Conservation (phyloP, 768 basidiomycete genomes). For the Leucosporidium scottii region DNA sequence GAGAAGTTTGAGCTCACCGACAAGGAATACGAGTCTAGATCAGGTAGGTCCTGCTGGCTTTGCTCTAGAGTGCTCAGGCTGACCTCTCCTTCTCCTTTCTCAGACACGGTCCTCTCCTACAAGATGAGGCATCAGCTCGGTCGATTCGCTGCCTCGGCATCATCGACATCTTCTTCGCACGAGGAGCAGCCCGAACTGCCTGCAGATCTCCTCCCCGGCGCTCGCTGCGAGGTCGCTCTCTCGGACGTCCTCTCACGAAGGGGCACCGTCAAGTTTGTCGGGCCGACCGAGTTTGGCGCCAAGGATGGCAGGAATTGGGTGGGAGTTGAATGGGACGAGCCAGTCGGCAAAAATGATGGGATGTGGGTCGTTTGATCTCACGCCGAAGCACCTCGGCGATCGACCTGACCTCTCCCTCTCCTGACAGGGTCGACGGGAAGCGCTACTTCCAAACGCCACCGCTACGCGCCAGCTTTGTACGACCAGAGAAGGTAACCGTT, state of each 20-base stretch:
- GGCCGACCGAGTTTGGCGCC: slow-evolving; percentile 65
- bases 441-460: slow-evolving; percentile 74
- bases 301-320: slow-evolving; percentile 64
- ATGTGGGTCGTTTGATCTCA: slow-evolving; percentile 54
- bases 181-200: not conserved
- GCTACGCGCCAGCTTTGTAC: slow-evolving; percentile 77
- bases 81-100: not conserved
- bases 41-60: slow-evolving; percentile 50
- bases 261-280: slow-evolving; percentile 80
- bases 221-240: slow-evolving; percentile 80
- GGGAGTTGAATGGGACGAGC: slow-evolving; percentile 91
- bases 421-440: slow-evolving; percentile 72
- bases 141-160: slow-evolving; percentile 56
- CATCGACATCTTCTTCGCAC: slow-evolving; percentile 35
- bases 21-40: slow-evolving; percentile 69
- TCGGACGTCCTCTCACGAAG: slow-evolving; percentile 56
- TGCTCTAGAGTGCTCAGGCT: not conserved
- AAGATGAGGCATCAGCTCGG: slow-evolving; percentile 81
- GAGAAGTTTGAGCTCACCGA: slow-evolving; percentile 86
- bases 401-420: not conserved
- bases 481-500: slow-evolving; percentile 67
- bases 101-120: slow-evolving; percentile 84
- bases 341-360: slow-evolving; percentile 90
- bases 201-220: slow-evolving; percentile 47
- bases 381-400: not conserved